These are phyloP conservation scores for Blastomyces percursus DNA, from an alignment of 2,329 filamentous ascomycete species.

Conservation along the genomic window DNA sequence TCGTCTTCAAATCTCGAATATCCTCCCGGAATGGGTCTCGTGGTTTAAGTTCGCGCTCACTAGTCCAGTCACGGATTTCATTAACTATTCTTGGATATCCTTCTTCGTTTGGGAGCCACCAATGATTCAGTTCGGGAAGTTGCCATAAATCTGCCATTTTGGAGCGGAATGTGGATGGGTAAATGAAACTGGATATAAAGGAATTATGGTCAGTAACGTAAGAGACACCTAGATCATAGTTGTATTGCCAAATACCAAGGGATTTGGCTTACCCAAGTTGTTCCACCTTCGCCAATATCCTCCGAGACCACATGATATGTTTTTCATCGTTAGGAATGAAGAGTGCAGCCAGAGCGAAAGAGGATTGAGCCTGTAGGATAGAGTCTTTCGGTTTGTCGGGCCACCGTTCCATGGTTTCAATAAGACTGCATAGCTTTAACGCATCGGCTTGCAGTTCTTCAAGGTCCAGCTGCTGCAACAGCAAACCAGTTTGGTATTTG, in stretches of 20 bases:
- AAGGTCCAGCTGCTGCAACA: constrained; percentile 41
- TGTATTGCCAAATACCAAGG: not conserved
- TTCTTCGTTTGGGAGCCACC: constrained; percentile 81
- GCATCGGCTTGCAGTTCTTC: constrained; percentile 52
- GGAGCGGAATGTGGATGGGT: constrained; percentile 59
- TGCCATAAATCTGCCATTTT: constrained; percentile 68
- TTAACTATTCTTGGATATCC: constrained; percentile 62
- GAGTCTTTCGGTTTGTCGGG: constrained; percentile 58
- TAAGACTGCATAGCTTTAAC: constrained; percentile 62
- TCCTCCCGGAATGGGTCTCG: constrained; percentile 48
- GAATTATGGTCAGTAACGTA: constrained; percentile 6
- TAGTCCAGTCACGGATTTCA: constrained; percentile 67
- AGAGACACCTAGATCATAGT: constrained; percentile 2
- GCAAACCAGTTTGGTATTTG: constrained; percentile 56
- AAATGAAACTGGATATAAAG: constrained; percentile 58
- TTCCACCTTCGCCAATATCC: constrained; percentile 69
- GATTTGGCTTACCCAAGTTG: constrained; percentile 55
- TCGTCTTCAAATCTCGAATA: constrained; percentile 60
- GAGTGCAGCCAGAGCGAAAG: constrained; percentile 62
- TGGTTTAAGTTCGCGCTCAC: constrained; percentile 56
- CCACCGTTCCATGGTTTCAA: constrained; percentile 66
- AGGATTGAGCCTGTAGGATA: constrained; percentile 62
- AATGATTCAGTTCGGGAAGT: constrained; percentile 58
- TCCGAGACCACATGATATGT: constrained; percentile 67
- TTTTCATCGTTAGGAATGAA: constrained; percentile 66